Percentiles rank a stretch among this genome's conserved stretches.
These are phyloP conservation scores for Fusarium tjaetaba DNA, from an alignment of 2,329 filamentous ascomycete species.

Conservation along the genomic window DNA sequence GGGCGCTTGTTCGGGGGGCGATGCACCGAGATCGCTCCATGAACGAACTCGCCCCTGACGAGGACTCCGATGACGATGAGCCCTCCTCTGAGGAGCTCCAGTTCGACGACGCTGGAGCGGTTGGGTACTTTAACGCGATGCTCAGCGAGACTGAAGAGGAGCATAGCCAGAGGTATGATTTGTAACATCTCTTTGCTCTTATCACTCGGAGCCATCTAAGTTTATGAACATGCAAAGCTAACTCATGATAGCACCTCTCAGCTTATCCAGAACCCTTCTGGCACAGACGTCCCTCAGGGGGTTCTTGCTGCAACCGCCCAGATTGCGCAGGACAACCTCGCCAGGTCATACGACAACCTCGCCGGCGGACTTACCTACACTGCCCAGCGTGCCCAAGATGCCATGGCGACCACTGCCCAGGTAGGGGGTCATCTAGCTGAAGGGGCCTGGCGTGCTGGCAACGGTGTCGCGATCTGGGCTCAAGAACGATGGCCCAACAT, in stretches of 20 bases:
- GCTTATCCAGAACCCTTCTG: not conserved
- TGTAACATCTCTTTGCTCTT: constrained; percentile 4
- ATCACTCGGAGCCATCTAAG: not conserved
- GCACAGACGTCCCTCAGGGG: not conserved
- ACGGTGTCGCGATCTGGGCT: not conserved
- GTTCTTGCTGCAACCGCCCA: not conserved
- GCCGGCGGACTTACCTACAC: not conserved
- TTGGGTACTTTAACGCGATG: not conserved
- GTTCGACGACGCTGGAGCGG: not conserved
- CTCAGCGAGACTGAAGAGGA: not conserved
- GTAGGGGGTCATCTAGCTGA: not conserved
- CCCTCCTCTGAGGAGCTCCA: not conserved
- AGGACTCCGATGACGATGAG: not conserved
- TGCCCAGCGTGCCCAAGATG: not conserved
- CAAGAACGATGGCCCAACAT: constrained; percentile 7
- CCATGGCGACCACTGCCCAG: not conserved
- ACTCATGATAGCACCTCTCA: not conserved
- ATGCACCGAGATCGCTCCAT: not conserved
- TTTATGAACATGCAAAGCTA: not conserved
- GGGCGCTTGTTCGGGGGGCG: not conserved
- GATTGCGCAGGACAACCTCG: not conserved
- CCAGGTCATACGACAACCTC: constrained; percentile 14
- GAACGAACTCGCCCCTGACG: not conserved
- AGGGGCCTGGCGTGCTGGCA: constrained; percentile 7
- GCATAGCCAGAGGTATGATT: not conserved